Evolutionary conservation across 2,329 filamentous ascomycete species (phyloP), one percentile per base, ranked within the genome.

Genomic region (Tolypocladium cylindrosporum): DNA sequence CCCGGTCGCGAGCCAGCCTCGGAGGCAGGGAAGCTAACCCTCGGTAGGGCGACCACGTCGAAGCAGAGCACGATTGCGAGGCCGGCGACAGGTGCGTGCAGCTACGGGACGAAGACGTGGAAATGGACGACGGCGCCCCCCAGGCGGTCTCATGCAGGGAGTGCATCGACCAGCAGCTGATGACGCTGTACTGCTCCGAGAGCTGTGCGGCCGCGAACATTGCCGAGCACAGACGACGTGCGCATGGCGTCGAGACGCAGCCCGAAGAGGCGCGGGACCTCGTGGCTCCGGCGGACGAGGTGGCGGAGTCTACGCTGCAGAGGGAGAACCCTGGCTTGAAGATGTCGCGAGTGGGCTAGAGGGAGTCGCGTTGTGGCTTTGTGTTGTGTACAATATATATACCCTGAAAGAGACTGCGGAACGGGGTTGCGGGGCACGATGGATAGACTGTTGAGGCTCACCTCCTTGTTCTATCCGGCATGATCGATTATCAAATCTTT

Each of bases 181-280:
- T 69, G 31, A 71, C 72, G 0, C 54, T 74, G 7, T 79, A 75
- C 61, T 80, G 77, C 63, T 75, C 75, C 9, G 62, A 68, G 36
- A 64, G 67, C 39, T 80, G 77, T 62, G 76, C 75, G n/a, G 65
- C 63, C 31, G 64, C 61, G 14, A 76, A 78, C 59, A 71, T 80
- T 41, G 69, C 71, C 13, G 58, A 58, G 31, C 77, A 80, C 62
- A 67, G 74, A 24, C 69, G 72, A 13, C 58, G 53, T 14, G 67
- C 61, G 58, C 70, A 73, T 58, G 66, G 63, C 2, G 68, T 69
- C 2, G 66, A 67, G 55, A 65, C 65, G 55, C 59, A 60, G 37
- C 51, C 60, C 1, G 65, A 61, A 2, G 67, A 68, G 27, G 48
- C 48, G 0, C 31, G 14, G 31, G 48, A 5, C 3, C 31, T 52